Conservation (phyloP, 2,329 filamentous ascomycete species). For the Pseudopyricularia javanii region DNA sequence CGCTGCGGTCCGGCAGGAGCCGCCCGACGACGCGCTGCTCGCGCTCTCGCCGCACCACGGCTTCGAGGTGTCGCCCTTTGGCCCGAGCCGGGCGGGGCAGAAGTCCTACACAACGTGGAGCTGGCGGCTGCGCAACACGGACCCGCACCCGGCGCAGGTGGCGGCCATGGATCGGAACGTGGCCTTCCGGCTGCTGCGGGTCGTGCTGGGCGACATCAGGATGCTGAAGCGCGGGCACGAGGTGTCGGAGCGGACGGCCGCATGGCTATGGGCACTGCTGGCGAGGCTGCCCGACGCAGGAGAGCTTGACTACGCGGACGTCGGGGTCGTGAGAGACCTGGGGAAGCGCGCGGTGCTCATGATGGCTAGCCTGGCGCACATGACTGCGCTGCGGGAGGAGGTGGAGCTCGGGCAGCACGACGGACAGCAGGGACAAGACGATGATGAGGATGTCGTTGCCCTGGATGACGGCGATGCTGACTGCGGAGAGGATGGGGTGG, state of each 20-base stretch:
- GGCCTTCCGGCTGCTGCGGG: constrained; percentile 52
- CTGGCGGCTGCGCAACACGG: constrained; percentile 33
- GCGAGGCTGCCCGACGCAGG: constrained; percentile 64
- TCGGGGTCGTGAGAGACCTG: constrained; percentile 65
- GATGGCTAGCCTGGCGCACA: constrained; percentile 39
- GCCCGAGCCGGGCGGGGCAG: constrained; percentile 17
- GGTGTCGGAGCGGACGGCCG: constrained; percentile 54
- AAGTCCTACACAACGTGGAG: constrained; percentile 39
- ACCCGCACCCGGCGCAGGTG: constrained; percentile 47
- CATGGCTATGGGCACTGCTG: constrained; percentile 78
- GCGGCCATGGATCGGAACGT: constrained; percentile 54
- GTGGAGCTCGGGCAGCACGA: constrained; percentile 21
- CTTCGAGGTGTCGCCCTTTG: constrained; percentile 41
- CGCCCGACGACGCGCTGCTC: constrained; percentile 38
- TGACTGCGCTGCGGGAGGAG: constrained; percentile 32
- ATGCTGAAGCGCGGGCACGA: constrained; percentile 48
- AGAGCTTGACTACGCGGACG: constrained; percentile 61
- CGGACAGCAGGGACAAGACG: constrained; percentile 19
- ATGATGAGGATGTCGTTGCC: constrained; percentile 32
- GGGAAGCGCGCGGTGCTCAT: constrained; percentile 62
- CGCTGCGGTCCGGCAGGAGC: constrained; percentile 39
- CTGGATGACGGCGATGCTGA: constrained; percentile 13
- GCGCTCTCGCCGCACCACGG: constrained; percentile 41
- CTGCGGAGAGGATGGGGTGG: neutral
- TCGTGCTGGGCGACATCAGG: constrained; percentile 48